Base-by-base conservation (phyloP, 768 basidiomycete species). In the Psilocybe cubensis region DNA sequence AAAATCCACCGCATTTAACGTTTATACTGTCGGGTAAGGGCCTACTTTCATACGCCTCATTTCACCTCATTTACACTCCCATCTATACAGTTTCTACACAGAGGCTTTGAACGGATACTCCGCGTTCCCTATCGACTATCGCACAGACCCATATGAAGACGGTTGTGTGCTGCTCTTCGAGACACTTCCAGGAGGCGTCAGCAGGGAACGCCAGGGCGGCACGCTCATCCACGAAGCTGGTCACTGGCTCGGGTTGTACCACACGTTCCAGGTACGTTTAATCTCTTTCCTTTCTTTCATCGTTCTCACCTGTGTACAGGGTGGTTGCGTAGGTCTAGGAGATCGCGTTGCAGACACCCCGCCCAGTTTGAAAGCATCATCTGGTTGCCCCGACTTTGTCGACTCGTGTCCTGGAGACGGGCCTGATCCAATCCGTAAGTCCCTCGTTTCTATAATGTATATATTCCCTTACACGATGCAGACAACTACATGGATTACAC, bases 401-500 rank as follows among this genome's bases (percentile, higher is more conserved):
- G 59, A 68, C 42, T 64, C 67, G 12, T 73, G 72, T 52, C 47
- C 54, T 23, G 60, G 57, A 7, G 46, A 66, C 61, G 72, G 73
- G 24, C 53, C 70, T 5, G 76, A 79, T 62, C 76, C 76, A 57
- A 72, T 73, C 31, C 58, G 68, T 74, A 40, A 52, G 50, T 38
- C 29, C 35, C 27, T 64, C 62, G 44, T 27, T 23, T 14, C 10
- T 29, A 10, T 17, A 1, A 28, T n/a, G 10, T 29, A 21, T 18
- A 48, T 3, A 4, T 5, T 12, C 20, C 17, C 12, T 21, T 38
- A 21, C 8, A 14, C 38, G 29, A 21, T 12, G 14, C 60, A 73
- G 72, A 69, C 49, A 77, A 78, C 68, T 74, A 54, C 59, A 74
- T 75, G 72, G 71, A 73, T 48, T 72, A 72, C 58, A 59, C 69